Percentiles rank a stretch among this genome's conserved stretches.
phyloP scores from a whole-genome alignment of 495 filamentous ascomycete species.

The Xylaria scruposa region DNA sequence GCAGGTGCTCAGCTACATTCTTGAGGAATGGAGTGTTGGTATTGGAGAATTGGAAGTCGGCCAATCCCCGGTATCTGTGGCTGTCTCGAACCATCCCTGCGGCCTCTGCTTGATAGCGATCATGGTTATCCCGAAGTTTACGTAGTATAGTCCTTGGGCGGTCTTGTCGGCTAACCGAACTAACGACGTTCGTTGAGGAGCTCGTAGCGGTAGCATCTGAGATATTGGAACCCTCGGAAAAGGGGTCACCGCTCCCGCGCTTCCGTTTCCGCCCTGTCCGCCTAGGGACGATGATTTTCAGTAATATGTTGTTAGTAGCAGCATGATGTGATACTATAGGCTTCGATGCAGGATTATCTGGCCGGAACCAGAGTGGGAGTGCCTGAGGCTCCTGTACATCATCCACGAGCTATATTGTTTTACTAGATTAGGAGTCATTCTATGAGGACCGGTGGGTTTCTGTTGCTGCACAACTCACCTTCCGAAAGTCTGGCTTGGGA shows the following conservation, averaged over 20 bases:
- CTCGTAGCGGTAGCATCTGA: conserved; percentile 30
- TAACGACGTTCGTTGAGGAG: conserved; percentile 32
- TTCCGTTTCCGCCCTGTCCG: conserved; percentile 85
- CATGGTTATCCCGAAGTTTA: conserved; percentile 73
- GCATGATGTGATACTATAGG: conserved; percentile 74
- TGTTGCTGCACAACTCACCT: conserved; percentile 54
- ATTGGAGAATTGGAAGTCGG: conserved; percentile 80
- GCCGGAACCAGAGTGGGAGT: conserved; percentile 72
- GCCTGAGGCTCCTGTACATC: conserved; percentile 43
- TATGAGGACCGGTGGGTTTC: background rate
- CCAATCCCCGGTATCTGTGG: conserved; percentile 78
- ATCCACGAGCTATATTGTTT: conserved; percentile 31
- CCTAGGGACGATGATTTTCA: conserved; percentile 88
- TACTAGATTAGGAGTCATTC: background rate
- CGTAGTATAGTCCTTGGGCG: conserved; percentile 60
- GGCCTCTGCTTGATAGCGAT: conserved; percentile 70
- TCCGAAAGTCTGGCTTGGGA: conserved; percentile 65
- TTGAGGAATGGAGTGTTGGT: conserved; percentile 66
- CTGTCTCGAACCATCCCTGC: conserved; percentile 77
- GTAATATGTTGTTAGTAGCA: conserved; percentile 76
- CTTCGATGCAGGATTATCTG: conserved; percentile 76
- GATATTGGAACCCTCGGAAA: conserved; percentile 43
- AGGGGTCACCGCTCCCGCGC: conserved; percentile 72
- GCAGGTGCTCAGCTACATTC: conserved; percentile 67
- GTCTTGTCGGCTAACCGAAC: conserved; percentile 51